Conservation (phyloP, 148 eudicot genomes). For the Vaccinium myrtillus region DNA sequence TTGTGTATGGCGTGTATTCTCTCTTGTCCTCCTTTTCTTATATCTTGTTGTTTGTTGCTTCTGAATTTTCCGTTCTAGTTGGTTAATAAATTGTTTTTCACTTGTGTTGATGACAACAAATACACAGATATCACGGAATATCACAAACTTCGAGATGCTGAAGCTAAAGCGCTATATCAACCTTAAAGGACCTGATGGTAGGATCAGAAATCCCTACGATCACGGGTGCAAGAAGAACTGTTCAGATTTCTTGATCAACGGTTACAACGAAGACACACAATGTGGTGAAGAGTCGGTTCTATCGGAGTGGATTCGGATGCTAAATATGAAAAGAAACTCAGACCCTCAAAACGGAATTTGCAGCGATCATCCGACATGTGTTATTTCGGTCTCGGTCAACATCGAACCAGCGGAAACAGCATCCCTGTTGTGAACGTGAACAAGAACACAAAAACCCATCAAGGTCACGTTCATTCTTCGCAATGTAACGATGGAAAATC, state of each 20-base stretch:
- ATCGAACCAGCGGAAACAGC: conserved; percentile 52
- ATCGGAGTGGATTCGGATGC: conserved; percentile 62
- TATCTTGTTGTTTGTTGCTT: not conserved
- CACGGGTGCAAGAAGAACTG: conserved; percentile 85
- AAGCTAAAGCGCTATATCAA: conserved; percentile 87
- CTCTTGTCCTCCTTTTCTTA: not conserved
- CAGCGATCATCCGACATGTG: too few species aligned
- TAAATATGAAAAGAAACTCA: conserved; percentile 45
- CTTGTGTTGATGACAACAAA: not conserved
- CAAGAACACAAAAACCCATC: conserved; percentile 32
- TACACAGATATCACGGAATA: conserved; percentile 86
- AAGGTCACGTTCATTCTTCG: conserved; percentile 64
- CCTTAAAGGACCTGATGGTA: conserved; percentile 80
- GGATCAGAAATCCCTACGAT: conserved; percentile 84
- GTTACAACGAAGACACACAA: conserved; percentile 86
- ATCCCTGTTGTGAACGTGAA: conserved; percentile 57
- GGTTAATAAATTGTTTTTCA: not conserved
- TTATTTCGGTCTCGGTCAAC: conserved; percentile 42
- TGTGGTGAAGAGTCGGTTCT: conserved; percentile 42
- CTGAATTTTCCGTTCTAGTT: not conserved
- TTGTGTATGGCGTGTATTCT: not conserved
- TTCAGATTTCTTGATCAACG: conserved; percentile 80
- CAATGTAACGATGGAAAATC: conserved; percentile 58
- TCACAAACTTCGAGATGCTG: conserved; percentile 90
- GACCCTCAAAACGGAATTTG: conserved; percentile 43